Evolutionary conservation across 2,329 filamentous ascomycete genomes (phyloP), one percentile per base, ranked within the genome.

Genomic region (Chaetomiaceae sp.): DNA sequence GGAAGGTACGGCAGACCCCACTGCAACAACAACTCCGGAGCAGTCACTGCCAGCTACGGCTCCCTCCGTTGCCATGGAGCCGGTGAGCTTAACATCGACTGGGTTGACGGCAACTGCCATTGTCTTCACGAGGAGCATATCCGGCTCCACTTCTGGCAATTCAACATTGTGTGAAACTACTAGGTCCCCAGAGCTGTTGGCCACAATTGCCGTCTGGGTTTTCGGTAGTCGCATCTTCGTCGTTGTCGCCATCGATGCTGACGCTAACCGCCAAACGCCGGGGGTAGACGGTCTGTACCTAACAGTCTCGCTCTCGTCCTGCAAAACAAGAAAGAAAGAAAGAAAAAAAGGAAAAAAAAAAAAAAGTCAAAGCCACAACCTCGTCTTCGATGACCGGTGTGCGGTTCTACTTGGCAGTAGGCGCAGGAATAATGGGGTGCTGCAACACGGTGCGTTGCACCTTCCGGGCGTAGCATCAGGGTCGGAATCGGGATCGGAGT

Each of bases 71-170:
- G 60, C 48, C 36, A 59, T 59, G 43, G 57, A 55, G 11, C 64
- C 62, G 37, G 62, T 42, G 56, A 67, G 64, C 51, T 73, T 73
- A 33, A 58, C 58, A 52, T 73, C 71, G 43, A 53, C 54, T 1
- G 69, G 70, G 56, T 71, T 73, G 30, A 73, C 41, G 14, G 67
- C 68, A 1, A 72, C 66, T 1, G 66, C 64, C n/a, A 18, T 6
- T 16, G 33, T 36, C 33, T 18, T 18, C 8, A 36, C 33, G 4
- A 36, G 33, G n/a, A 36, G 33, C 33, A 36, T 36, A n/a, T 36
- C 33, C 3, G 33, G 33, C 33, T 36, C 33, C n/a, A 36, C 14
- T 4, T 36, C n/a, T 2, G 33, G 33, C 2, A 36, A 1, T 2
- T 14, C 9, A 7, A 36, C 33, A 7, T 5, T 16, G 9, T n/a